Conservation (phyloP, 176 grass and related monocot genomes). For the Aegilops bicornis region DNA sequence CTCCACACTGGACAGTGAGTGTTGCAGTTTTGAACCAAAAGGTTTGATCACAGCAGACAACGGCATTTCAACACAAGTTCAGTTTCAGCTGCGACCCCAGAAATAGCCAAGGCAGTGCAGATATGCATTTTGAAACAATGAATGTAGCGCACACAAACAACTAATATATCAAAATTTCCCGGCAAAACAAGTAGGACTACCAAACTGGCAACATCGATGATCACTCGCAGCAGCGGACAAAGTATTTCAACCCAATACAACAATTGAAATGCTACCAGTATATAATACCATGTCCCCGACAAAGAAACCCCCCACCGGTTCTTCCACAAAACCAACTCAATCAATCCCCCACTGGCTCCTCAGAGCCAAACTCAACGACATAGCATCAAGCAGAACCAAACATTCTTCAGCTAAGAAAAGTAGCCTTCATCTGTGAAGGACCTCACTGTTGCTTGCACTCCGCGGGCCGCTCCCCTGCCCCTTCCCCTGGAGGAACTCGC, state of each 20-base stretch:
- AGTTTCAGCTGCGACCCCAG: background rate
- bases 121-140: background rate
- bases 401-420: constrained; percentile 26
- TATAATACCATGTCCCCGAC: constrained; percentile 37
- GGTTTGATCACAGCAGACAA: too few species aligned
- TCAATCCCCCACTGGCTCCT: constrained; percentile 16
- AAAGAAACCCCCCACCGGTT: constrained; percentile 34
- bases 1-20: too few species aligned
- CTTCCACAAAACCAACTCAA: constrained; percentile 31
- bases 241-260: constrained; percentile 42
- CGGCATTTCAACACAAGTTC: background rate
- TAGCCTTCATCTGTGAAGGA: background rate
- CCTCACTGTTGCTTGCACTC: constrained; percentile 93
- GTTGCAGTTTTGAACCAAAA: too few species aligned
- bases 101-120: background rate
- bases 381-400: constrained; percentile 42
- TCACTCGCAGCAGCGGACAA: constrained; percentile 32
- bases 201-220: constrained; percentile 17
- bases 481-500: constrained; percentile 42
- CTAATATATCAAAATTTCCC: constrained; percentile 30
- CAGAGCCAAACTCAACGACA: constrained; percentile 27
- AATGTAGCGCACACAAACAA: background rate
- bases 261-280: constrained; percentile 49
- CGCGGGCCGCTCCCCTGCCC: constrained; percentile 72
- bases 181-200: constrained; percentile 8